Conservation (phyloP, 306 rosid genomes). For the Prinsepia uniflora region DNA sequence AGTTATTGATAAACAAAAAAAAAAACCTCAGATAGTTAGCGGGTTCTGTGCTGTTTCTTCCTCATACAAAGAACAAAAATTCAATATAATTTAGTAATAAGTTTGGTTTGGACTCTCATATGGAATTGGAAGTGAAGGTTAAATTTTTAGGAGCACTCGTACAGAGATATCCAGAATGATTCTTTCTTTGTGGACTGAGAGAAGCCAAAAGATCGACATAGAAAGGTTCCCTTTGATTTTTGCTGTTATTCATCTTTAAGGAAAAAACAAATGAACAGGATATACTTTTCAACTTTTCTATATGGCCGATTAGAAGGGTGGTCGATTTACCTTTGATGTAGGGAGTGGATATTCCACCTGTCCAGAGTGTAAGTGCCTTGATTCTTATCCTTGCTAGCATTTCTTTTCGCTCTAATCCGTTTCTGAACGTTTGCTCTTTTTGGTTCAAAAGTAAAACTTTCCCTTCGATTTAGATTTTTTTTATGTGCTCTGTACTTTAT, state of each 20-base stretch:
- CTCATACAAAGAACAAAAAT: constrained; percentile 1
- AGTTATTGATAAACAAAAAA: too few relatives aligned
- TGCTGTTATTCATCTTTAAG: neutral
- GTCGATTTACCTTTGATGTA: constrained; percentile 28
- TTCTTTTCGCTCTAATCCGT: constrained; percentile 1
- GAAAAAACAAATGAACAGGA: neutral
- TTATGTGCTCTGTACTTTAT: neutral
- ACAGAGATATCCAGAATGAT: neutral
- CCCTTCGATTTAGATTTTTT: neutral
- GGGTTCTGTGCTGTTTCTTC: neutral
- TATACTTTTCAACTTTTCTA: constrained; percentile 14
- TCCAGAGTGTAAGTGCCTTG: constrained; percentile 20
- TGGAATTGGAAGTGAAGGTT: constrained; percentile 8
- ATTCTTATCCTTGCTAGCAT: constrained; percentile 22
- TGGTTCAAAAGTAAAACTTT: constrained; percentile 28
- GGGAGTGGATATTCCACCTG: constrained; percentile 31
- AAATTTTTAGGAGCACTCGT: neutral
- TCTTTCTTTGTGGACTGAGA: neutral
- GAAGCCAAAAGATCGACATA: neutral
- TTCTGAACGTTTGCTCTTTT: constrained; percentile 16
- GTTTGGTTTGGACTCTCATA: neutral
- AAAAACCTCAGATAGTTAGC: too few relatives aligned
- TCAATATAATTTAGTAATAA: neutral
- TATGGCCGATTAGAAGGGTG: constrained; percentile 23
- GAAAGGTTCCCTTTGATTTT: constrained; percentile 1